Evolutionary conservation across 306 rosid species (phyloP), one percentile per base, ranked within the genome.

Genomic region (Psophocarpus tetragonolobus): DNA sequence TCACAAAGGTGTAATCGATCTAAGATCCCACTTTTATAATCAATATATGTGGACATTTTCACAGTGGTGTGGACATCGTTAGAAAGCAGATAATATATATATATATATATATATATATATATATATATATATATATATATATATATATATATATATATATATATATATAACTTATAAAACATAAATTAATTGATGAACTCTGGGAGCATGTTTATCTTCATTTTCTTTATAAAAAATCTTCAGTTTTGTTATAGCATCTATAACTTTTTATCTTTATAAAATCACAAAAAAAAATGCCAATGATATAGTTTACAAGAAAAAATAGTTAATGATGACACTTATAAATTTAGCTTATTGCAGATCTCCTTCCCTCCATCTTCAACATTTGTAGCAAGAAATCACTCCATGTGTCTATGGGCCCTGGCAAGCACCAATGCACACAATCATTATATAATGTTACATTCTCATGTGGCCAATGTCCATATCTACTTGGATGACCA

Each of bases 381-480:
- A 93, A 48, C 92, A 91, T 91, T 51, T 93, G 83, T 20, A 93
- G 63, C 67, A 91, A 65, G 85, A 93, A 86, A 86, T 93, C 97
- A 76, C 87, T 87, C 98, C 96, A 93, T 2, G 90, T 82, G 33
- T 90, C 98, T 20, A 93, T 88, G 5, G 98, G 97, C 0, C 98
- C 97, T 0, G 97, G 97, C 82, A 91, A 72, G 72, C 97, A 91
- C 97, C 97, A 95, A 60, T 95, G 98, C 24, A 92, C 92, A 79
- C 98, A 95, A 54, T 95, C 98, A 64, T 92, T 92, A 63, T 87
- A 87, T 74, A 91, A 24, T 6, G 92, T 92, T 56, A 86, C 97
- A 32, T 92, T 92, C 8, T 84, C 92, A 18, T 88, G 10, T 3
- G 97, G 85, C 93, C 86, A 85, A 69, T 92, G 98, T 3, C 98